These are phyloP conservation scores for Ceratobasidium sp. DNA, from an alignment of 1,284 basidiomycete species.

Conservation along the genomic window DNA sequence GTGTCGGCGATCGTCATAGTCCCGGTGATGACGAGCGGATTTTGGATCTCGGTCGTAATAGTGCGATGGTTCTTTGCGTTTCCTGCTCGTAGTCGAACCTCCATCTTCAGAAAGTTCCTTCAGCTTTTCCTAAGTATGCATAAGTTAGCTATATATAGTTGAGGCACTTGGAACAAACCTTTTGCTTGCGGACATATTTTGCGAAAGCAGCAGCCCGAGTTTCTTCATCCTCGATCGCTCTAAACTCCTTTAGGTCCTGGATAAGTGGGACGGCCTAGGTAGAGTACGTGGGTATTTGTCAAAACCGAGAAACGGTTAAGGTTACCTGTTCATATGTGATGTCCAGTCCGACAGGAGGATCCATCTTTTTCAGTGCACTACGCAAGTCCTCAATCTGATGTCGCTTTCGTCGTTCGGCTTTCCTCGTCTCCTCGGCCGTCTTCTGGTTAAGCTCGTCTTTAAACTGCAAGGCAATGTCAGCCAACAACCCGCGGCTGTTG, in stretches of 20 bases:
- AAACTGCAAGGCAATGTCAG: slow-evolving; percentile 26
- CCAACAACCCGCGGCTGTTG: background rate
- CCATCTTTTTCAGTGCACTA: slow-evolving; percentile 90
- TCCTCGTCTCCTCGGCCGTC: slow-evolving; percentile 79
- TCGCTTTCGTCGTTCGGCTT: slow-evolving; percentile 81
- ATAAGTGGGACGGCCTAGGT: slow-evolving; percentile 74
- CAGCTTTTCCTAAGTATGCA: slow-evolving; percentile 68
- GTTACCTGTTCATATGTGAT: slow-evolving; percentile 77
- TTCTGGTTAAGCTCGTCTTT: slow-evolving; percentile 56
- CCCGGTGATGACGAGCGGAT: slow-evolving; percentile 42
- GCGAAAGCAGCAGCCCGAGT: slow-evolving; percentile 78
- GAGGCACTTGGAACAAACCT: slow-evolving; percentile 54
- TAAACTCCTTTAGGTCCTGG: slow-evolving; percentile 81
- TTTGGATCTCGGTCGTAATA: slow-evolving; percentile 48
- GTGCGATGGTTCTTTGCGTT: slow-evolving; percentile 71
- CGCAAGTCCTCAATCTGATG: slow-evolving; percentile 94
- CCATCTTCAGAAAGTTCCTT: slow-evolving; percentile 81
- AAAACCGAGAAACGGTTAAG: background rate
- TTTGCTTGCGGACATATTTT: slow-evolving; percentile 87
- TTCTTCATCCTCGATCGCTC: slow-evolving; percentile 82
- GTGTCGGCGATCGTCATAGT: slow-evolving; percentile 44
- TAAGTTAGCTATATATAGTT: slow-evolving; percentile 3
- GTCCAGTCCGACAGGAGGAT: slow-evolving; percentile 77
- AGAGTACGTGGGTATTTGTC: background rate
- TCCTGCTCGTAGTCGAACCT: slow-evolving; percentile 74